A percentile compares a stretch with the other conserved stretches of the same genome.
phyloP scores from a whole-genome alignment of 2,329 filamentous ascomycete genomes.

The Alternaria incomplexa region DNA sequence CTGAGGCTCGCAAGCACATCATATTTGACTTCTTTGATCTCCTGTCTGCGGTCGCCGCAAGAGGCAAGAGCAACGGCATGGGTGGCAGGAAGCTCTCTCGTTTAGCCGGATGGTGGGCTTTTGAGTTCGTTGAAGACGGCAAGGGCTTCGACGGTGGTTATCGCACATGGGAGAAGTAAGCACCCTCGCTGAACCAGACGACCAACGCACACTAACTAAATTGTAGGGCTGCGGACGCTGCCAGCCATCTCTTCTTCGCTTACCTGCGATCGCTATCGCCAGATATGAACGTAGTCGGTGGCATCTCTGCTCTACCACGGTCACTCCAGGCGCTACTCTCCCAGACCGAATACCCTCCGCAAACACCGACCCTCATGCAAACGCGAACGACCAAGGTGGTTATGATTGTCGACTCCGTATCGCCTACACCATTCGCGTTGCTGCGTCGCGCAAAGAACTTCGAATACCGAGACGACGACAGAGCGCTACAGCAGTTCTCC shows the following conservation, averaged over 20 bases:
- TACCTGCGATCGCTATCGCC: conserved; percentile 90
- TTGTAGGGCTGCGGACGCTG: conserved; percentile 85
- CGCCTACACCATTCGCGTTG: conserved; percentile 90
- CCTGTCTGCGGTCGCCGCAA: conserved; percentile 85
- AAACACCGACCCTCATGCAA: conserved; percentile 76
- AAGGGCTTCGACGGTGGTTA: conserved; percentile 96
- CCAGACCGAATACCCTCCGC: conserved; percentile 92
- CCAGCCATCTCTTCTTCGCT: conserved; percentile 96
- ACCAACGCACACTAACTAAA: conserved; percentile 33
- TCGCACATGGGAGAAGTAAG: conserved; percentile 81
- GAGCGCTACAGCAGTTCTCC: conserved; percentile 82
- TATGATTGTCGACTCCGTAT: conserved; percentile 96
- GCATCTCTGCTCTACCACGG: conserved; percentile 85
- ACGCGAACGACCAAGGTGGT: conserved; percentile 85
- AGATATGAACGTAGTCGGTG: conserved; percentile 72
- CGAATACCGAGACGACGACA: conserved; percentile 89
- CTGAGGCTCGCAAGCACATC: conserved; percentile 81
- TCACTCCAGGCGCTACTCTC: conserved; percentile 89
- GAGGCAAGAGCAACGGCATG: conserved; percentile 91
- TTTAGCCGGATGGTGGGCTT: conserved; percentile 98
- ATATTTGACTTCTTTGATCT: conserved; percentile 98
- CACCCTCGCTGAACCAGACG: conserved; percentile 1
- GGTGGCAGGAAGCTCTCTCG: conserved; percentile 92
- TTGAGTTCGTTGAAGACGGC: conserved; percentile 84
- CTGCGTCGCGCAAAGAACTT: conserved; percentile 92